phyloP scores from a whole-genome alignment of 2,329 filamentous ascomycete genomes.

The Fusarium oxysporum region DNA sequence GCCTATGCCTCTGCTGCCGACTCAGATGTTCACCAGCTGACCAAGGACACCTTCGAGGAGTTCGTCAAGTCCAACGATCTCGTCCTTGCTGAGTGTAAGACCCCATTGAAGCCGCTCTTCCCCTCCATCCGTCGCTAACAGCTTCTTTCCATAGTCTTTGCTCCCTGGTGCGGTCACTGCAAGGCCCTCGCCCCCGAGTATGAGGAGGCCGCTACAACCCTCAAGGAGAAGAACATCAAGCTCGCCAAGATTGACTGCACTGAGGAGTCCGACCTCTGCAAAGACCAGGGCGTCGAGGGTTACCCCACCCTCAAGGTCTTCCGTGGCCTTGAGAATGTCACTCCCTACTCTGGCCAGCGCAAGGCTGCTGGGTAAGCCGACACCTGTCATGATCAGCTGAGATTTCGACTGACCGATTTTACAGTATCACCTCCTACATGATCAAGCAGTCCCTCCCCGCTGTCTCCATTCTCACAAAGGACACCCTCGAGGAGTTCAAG shows the following conservation, averaged over 20 bases:
- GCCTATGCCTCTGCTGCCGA: slow-evolving; percentile 70
- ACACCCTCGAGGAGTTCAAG: slow-evolving; percentile 95
- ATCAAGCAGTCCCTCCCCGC: slow-evolving; percentile 96
- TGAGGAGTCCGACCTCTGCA: slow-evolving; percentile 91
- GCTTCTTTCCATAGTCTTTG: slow-evolving; percentile 74
- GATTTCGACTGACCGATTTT: slow-evolving; percentile 34
- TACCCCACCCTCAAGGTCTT: slow-evolving; percentile 99
- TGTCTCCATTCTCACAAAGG: slow-evolving; percentile 84
- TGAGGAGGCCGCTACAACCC: slow-evolving; percentile 83
- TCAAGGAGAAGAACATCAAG: slow-evolving; percentile 89
- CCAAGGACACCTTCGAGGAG: slow-evolving; percentile 85
- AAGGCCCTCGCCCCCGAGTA: slow-evolving; percentile 96
- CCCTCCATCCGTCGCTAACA: slow-evolving; percentile 52
- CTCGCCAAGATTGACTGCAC: slow-evolving; percentile 95
- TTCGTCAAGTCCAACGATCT: slow-evolving; percentile 89
- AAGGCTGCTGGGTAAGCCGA: slow-evolving; percentile 79
- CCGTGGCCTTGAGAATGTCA: slow-evolving; percentile 85
- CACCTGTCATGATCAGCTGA: background rate
- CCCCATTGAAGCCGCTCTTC: background rate
- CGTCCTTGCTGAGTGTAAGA: slow-evolving; percentile 92
- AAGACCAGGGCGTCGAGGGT: slow-evolving; percentile 90
- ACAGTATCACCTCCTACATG: slow-evolving; percentile 85
- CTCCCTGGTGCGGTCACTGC: slow-evolving; percentile 98
- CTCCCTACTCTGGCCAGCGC: slow-evolving; percentile 87
- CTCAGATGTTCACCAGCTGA: slow-evolving; percentile 88